phyloP scores from a whole-genome alignment of 192 early-diverging fungal species.

The Podila minutissima region DNA sequence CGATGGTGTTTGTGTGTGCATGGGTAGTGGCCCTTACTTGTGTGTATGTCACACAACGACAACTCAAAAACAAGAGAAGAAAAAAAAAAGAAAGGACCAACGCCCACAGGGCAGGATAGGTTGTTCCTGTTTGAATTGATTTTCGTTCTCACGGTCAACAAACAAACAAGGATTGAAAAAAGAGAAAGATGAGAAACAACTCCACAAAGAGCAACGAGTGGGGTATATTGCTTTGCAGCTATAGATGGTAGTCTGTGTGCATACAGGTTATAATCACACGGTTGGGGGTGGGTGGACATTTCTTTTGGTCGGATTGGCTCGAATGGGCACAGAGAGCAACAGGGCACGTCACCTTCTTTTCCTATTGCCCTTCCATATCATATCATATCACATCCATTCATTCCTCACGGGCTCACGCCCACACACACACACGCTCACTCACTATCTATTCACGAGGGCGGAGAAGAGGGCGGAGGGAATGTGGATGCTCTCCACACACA shows the following conservation, averaged over 20 bases:
- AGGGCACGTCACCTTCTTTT: no score
- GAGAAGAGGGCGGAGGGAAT: not conserved
- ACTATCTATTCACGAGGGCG: constrained; percentile 1
- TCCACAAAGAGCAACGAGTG: not conserved
- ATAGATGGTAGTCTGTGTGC: no score
- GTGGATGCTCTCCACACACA: no score
- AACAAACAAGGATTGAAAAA: not conserved
- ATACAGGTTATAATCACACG: no score
- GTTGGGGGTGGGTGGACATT: no score
- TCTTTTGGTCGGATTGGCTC: no score
- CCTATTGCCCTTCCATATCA: no score
- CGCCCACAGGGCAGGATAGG: not conserved
- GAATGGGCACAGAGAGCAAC: no score
- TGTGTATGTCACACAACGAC: no score
- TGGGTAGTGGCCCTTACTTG: no score
- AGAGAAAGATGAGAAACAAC: not conserved
- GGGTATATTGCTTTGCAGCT: not conserved
- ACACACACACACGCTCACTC: not conserved
- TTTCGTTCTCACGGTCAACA: constrained; percentile 5
- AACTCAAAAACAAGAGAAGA: not conserved
- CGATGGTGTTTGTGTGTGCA: no score
- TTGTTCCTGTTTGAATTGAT: not conserved
- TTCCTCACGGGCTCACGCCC: not conserved
- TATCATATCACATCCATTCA: not conserved
- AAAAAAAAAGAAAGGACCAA: not conserved